These are phyloP conservation scores for Oryza officinalis DNA, from an alignment of 176 grass and related monocot genomes.

Conservation along the genomic window DNA sequence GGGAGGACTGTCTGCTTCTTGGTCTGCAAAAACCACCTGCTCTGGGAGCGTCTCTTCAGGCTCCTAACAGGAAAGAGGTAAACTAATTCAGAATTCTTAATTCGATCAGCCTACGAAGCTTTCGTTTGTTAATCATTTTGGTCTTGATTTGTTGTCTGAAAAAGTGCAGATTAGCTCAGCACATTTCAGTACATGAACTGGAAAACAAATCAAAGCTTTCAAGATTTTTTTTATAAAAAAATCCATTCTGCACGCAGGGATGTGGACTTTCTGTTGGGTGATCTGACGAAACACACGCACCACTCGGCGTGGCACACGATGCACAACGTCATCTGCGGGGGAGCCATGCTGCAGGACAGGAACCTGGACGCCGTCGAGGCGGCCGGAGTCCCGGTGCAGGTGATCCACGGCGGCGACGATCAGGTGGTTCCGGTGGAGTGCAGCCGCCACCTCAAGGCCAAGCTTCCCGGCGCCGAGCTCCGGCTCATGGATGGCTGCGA, in stretches of 20 bases:
- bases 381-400: slow-evolving; percentile 55
- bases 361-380: slow-evolving; percentile 55
- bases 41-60: slow-evolving; percentile 63
- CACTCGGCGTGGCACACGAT: slow-evolving; percentile 96
- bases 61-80: slow-evolving; percentile 47
- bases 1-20: slow-evolving; percentile 76
- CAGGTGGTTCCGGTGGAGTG: slow-evolving; percentile 69
- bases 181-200: too few species aligned
- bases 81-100: not conserved
- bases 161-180: too few species aligned
- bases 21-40: slow-evolving; percentile 71
- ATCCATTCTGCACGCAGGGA: slow-evolving; percentile 22
- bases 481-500: slow-evolving; percentile 42
- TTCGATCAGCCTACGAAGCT: too few species aligned
- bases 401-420: slow-evolving; percentile 66
- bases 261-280: slow-evolving; percentile 46
- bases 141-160: too few species aligned
- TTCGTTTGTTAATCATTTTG: too few species aligned
- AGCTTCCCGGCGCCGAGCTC: slow-evolving; percentile 52
- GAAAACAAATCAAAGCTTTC: too few species aligned
- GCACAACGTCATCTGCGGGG: slow-evolving; percentile 94
- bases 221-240: too few species aligned
- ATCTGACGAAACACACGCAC: slow-evolving; percentile 82
- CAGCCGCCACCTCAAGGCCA: slow-evolving; percentile 50
- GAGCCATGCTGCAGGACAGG: slow-evolving; percentile 47